Evolutionary conservation across 352 stramenopile genomes (phyloP).

Genomic region (Globisporangium cylindrosporum): DNA sequence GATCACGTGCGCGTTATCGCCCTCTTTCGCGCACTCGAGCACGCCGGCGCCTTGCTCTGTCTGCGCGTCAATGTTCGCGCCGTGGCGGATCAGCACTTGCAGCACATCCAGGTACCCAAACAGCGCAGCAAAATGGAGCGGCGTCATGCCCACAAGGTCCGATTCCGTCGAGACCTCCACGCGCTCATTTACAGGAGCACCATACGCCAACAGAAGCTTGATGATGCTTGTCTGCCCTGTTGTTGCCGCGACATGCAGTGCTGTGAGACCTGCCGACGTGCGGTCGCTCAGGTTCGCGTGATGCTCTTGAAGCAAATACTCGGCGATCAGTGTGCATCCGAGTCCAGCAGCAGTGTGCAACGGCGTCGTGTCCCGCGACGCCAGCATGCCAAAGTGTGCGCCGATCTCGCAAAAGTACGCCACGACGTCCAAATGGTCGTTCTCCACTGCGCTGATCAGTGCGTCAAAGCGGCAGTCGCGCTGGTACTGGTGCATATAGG

Average conservation of each 20-base stretch:
- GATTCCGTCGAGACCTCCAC: slow-evolving; percentile 4
- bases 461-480: slow-evolving; percentile 13
- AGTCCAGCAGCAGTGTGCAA: slow-evolving; percentile 17
- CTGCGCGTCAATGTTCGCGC: slow-evolving; percentile 19
- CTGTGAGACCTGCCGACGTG: slow-evolving; percentile 18
- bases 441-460: slow-evolving; percentile 16
- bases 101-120: slow-evolving; percentile 20
- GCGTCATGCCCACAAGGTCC: slow-evolving; percentile 21
- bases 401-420: slow-evolving; percentile 20
- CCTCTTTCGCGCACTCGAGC: slow-evolving; percentile 21
- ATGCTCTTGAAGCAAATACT: slow-evolving; percentile 18
- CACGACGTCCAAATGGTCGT: slow-evolving; percentile 18
- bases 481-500: not conserved
- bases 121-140: slow-evolving; percentile 20
- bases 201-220: slow-evolving; percentile 25
- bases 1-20: slow-evolving; percentile 19
- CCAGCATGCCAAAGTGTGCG: slow-evolving; percentile 16
- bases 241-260: slow-evolving; percentile 27
- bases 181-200: slow-evolving; percentile 22
- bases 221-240: slow-evolving; percentile 30
- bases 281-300: slow-evolving; percentile 10
- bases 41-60: slow-evolving; percentile 18
- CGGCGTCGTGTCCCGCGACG: slow-evolving; percentile 13
- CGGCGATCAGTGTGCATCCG: slow-evolving; percentile 14
- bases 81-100: slow-evolving; percentile 15